Conservation (phyloP, 83 land plant genomes). For the Picea mariana region DNA sequence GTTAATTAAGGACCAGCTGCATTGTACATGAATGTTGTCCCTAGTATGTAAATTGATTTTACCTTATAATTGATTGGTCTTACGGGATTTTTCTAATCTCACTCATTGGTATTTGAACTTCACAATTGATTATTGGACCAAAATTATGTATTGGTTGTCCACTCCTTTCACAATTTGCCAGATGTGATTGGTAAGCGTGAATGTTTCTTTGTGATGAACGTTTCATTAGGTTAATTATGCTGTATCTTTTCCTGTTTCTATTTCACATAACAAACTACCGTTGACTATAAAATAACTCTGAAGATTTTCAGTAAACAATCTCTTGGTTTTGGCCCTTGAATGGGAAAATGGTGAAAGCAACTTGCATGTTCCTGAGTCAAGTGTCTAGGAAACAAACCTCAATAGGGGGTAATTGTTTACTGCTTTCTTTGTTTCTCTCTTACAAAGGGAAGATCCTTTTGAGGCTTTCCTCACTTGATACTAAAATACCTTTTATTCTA, state of each 20-base stretch:
- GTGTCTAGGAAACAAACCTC: background rate
- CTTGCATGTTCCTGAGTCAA: background rate
- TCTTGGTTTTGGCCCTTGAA: background rate
- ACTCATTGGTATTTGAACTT: background rate
- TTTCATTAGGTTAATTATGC: background rate
- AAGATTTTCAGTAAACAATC: background rate
- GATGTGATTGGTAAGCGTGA: background rate
- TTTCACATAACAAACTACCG: background rate
- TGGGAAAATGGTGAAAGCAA: background rate
- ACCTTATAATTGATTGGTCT: background rate
- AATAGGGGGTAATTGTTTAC: background rate
- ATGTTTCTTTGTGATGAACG: no score
- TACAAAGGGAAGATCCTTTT: background rate
- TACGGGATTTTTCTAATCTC: background rate
- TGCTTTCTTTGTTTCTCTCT: background rate
- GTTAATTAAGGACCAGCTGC: background rate
- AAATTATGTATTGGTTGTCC: background rate
- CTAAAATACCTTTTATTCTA: no score
- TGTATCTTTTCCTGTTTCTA: background rate
- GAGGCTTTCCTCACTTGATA: no score
- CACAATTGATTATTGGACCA: background rate
- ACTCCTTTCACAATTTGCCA: background rate
- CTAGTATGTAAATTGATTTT: background rate
- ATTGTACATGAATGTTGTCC: slow-evolving; percentile 1
- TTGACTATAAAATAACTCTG: background rate